phyloP scores from a whole-genome alignment of 202 grass and related monocot genomes.

The Digitaria exilis region DNA sequence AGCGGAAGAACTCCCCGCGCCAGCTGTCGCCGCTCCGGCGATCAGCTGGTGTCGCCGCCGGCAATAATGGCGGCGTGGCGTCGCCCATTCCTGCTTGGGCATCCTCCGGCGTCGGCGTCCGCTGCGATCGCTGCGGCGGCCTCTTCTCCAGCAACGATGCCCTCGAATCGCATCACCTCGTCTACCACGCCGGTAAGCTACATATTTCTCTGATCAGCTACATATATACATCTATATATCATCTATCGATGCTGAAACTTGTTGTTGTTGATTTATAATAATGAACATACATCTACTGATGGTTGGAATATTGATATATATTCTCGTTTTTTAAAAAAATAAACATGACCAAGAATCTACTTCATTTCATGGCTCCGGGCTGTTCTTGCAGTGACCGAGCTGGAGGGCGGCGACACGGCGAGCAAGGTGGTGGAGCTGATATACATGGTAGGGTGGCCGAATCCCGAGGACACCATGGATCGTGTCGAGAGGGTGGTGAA shows the following conservation, averaged over 20 bases:
- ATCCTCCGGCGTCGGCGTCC: conserved; percentile 32
- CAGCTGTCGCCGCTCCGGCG: conserved; percentile 41
- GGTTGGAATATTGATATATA: too few relatives aligned
- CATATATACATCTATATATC: too few relatives aligned
- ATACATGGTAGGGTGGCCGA: conserved; percentile 58
- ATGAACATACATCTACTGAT: too few relatives aligned
- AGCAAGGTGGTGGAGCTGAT: conserved; percentile 84
- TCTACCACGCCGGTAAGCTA: conserved; percentile 66
- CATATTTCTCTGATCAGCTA: too few relatives aligned
- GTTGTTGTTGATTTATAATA: too few relatives aligned
- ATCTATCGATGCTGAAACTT: too few relatives aligned
- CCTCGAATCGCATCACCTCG: conserved; percentile 69
- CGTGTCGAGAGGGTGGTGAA: conserved; percentile 66
- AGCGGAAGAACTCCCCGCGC: conserved; percentile 32
- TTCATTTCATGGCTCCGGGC: not conserved
- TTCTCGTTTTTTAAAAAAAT: too few relatives aligned
- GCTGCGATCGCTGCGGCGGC: conserved; percentile 59
- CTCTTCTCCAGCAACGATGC: conserved; percentile 48
- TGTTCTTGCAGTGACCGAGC: conserved; percentile 60
- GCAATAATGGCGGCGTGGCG: not conserved
- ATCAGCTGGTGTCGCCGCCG: not conserved
- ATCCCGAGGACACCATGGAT: conserved; percentile 40
- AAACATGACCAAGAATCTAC: too few relatives aligned
- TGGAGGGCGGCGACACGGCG: conserved; percentile 65
- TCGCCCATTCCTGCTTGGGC: conserved; percentile 30